Base-by-base conservation (phyloP, 1,284 basidiomycete genomes). In the Porphyrellus sp. region DNA sequence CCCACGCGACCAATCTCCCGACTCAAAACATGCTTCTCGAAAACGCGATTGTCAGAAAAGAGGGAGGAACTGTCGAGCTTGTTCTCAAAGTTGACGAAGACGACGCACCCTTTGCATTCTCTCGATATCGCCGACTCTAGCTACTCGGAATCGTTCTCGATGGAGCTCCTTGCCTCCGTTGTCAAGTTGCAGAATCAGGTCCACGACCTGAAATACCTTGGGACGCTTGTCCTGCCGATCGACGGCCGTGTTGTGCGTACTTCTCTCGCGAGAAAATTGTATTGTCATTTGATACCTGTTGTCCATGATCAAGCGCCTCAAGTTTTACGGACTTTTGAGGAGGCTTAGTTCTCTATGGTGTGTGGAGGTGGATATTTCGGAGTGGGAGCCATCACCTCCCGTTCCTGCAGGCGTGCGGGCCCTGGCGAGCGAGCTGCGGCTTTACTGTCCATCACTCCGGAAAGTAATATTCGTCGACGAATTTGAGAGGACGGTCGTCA, bases 21-120 rank as follows among this genome's bases (percentile, higher is more conserved):
- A 49, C 72, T 86, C 54, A 86, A 86, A 64, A 83, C 83, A n/a
- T 85, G 83, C 59, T 81, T 86, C 63, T 83, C 83, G 21, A 72
- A 72, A 49, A 71, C 77, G n/a, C 71, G 72, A 49, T 50, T 68
- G 4, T 59, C 58, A 8, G 78, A 76, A 34, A 84, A 83, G 67
- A 72, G 73, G 24, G 68, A 68, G 3, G 83, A 86, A 61, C 68
- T 84, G 66, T 58, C 61, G 0, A 53, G 72, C 4, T 69, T 86
- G 23, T 68, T 82, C 47, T 69, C 72, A 5, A 75, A 73, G 46
- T 62, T 84, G 40, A 69, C 61, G 37, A 68, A 67, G 15, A 76
- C 81, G 7, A 74, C 75, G 8, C 62, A 59, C 27, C 59, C 74
- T 18, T 59, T 83, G 25, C 71, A 65, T 35, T 75, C 81, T 2